Evolutionary conservation across 345 rosid genomes (phyloP), one percentile per base, ranked within the genome.

Genomic region (Camelina hispida): DNA sequence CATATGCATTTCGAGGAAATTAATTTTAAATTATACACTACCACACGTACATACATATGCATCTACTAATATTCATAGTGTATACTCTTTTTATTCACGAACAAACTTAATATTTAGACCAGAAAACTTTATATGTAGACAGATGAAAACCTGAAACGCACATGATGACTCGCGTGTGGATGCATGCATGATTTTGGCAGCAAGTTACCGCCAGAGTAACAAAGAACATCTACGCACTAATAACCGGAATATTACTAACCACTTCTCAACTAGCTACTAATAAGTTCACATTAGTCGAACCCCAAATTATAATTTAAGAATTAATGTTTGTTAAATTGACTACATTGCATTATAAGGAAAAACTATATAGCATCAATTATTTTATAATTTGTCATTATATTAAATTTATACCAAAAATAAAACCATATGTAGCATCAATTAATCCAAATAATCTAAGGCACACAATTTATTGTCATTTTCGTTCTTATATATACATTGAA

Each of bases 401-500:
- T 28, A 28, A 28, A 28, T 28, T 28, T 3, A 28, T 28, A 28
- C 30, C 30, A 28, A 25, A 25, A 25, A 25, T n/a, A n/a, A 25
- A 25, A 25, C 28, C 4, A 25, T 25, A 25, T n/a, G n/a, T 25
- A 25, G 28, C 28, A 25, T 25, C 28, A 25, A 25, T 25, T 25
- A 25, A 25, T 25, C 28, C 3, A 25, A 25, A 3, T 25, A 25
- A 25, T 4, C 28, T 25, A 25, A 28, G 34, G 9, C 20, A 32
- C 43, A 38, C 0, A 6, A 14, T 13, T 72, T 12, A 3, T 17
- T 50, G 22, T 16, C 7, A 2, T n/a, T 46, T 46, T 6, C 1
- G 18, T 56, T 65, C 50, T 56, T 74, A 20, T 56, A 23, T 23
- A 1, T 28, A 10, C 51, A 74, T 12, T 25, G 62, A 50, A 50